Evolutionary conservation across 441 rosid species (phyloP).

Genomic region (Melastoma candidum): DNA sequence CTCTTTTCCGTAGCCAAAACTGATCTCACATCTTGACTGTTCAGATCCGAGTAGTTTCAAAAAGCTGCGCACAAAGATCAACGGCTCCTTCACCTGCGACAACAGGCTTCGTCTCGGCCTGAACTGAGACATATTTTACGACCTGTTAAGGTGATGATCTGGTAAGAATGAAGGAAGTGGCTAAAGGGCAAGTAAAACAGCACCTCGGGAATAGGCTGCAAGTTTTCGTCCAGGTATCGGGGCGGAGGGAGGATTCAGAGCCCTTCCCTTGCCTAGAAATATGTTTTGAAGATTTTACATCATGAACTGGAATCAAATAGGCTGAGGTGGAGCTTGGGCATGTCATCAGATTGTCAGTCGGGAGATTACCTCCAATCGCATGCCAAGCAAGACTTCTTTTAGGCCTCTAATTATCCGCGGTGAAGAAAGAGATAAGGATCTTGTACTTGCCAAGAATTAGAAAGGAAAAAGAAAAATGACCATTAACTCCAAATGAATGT

Average conservation of each 20-base stretch:
- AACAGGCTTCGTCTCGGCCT: constrained; percentile 84
- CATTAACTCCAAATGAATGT: too few species aligned
- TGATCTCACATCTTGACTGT: too few species aligned
- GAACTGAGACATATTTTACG: constrained; percentile 40
- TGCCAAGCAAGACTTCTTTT: constrained; percentile 78
- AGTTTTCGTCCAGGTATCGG: constrained; percentile 61
- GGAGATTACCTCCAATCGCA: constrained; percentile 68
- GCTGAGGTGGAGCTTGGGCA: not conserved
- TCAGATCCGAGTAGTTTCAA: too few species aligned
- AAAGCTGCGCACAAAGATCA: constrained; percentile 38
- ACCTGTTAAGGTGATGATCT: not conserved
- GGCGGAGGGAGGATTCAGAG: constrained; percentile 70
- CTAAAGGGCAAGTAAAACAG: not conserved
- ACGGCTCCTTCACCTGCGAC: constrained; percentile 68
- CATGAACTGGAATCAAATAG: constrained; percentile 1
- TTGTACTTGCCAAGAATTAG: too few species aligned
- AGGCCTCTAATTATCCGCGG: constrained; percentile 69
- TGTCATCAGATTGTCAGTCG: not conserved
- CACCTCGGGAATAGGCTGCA: constrained; percentile 81
- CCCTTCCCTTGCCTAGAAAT: constrained; percentile 75
- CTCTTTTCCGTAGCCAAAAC: too few species aligned
- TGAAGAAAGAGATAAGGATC: not conserved
- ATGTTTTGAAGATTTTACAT: not conserved
- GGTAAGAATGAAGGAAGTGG: not conserved
- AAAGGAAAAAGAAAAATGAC: too few species aligned